Base-by-base conservation (phyloP, 1,284 basidiomycete genomes). In the Ustilago nuda region DNA sequence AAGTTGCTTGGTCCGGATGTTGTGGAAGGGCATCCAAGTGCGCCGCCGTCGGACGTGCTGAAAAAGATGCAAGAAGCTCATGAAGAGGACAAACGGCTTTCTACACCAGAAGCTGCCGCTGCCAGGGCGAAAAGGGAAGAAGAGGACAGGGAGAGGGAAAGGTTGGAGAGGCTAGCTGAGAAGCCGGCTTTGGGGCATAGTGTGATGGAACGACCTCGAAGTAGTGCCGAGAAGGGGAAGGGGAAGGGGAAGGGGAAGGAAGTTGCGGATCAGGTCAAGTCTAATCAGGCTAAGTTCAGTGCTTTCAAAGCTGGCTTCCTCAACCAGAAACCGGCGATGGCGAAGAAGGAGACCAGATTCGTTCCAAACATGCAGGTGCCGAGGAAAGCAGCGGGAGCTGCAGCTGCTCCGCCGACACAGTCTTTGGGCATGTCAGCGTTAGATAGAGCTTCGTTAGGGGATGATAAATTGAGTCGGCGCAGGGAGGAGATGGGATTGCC, bases 241-340 rank as follows among this genome's bases (percentile, higher is more conserved):
- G 45, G 45, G n/a, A 54, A 53, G n/a, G 56, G 37, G 7, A 54
- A 58, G 32, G 45, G 45, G 1, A 35, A 61, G 15, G 27, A 53
- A 23, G 35, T 51, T 6, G 43, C 41, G n/a, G 23, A 41, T 17
- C 9, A 41, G 12, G 37, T 27, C 9, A 61, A 61, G 39, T 50
- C 58, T 5, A 48, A 60, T 36, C 61, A 66, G 35, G 74, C 75
- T 19, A 79, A 72, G 43, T 55, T 61, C 15, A 78, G 76, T 59
- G 82, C 82, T 2, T 84, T 84, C 66, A 82, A 82, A 61, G 70
- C 64, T 17, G 82, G 82, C 4, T 80, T 82, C 35, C 65, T 83
- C 32, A 72, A 71, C 27, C 62, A 70, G 32, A 73, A 74, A 52
- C 77, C 73, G 43, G 23, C 23, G 23, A 27, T 27, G 23, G 23